These are phyloP conservation scores for Margaritispora aquatica DNA, from an alignment of 495 filamentous ascomycete species.

Conservation along the genomic window DNA sequence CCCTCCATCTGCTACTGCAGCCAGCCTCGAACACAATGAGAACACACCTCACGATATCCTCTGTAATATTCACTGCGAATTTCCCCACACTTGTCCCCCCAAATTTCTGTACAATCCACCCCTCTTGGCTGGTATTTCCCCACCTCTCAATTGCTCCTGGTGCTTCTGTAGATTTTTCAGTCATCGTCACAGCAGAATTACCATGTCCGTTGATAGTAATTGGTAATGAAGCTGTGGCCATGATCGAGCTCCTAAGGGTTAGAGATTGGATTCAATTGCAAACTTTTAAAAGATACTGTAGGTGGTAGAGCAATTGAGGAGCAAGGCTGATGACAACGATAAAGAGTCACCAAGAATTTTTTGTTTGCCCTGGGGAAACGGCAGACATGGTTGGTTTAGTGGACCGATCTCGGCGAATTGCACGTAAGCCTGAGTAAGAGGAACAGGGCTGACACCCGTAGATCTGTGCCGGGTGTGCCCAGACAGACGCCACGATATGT, in stretches of 20 bases:
- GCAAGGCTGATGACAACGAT: neutral
- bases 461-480: neutral
- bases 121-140: slow-evolving; percentile 8
- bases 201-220: neutral
- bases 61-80: slow-evolving; percentile 62
- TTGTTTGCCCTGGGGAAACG: neutral
- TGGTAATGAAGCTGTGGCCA: neutral
- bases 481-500: too few relatives aligned
- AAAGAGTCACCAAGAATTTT: slow-evolving; percentile 10
- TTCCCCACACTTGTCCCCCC: slow-evolving; percentile 73
- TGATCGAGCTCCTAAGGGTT: neutral
- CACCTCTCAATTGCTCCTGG: neutral
- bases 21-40: neutral
- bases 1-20: neutral
- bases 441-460: neutral
- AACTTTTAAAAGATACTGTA: neutral
- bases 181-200: neutral
- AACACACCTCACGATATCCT: slow-evolving; percentile 66
- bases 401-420: neutral
- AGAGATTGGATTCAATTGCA: neutral
- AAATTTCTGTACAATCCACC: slow-evolving; percentile 83
- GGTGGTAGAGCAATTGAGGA: neutral
- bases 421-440: too few relatives aligned
- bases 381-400: neutral
- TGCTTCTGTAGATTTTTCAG: neutral